Evolutionary conservation across 805 yeast species (phyloP), one percentile per base, ranked within the genome.

Genomic region (Nakazawaea wyomingensis): DNA sequence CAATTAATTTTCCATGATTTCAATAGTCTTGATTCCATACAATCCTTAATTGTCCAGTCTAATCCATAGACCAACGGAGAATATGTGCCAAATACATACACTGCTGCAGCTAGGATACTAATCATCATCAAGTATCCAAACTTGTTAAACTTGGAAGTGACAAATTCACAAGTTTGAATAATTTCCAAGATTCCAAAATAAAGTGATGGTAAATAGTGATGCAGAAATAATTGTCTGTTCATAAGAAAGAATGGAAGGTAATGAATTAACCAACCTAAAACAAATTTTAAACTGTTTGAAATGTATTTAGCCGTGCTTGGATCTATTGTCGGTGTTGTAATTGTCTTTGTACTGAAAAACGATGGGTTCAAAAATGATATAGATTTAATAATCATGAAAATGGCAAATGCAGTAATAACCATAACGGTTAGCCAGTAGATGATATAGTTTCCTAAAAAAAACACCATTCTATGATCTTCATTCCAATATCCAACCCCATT

Each of bases 211-310:
- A 93, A 66, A 62, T 91, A 91, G 64, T 90, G 98, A 63, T 90
- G 98, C 59, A 90, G 69, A 69, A 91, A 90, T 64, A 90, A 65
- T 66, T 90, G 97, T 66, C 98, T 80, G 19, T 81, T 89, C 98
- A 90, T 90, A 46, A 90, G 67, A 64, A 76, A 82, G 41, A 86
- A 85, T 51, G 95, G 95, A 43, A 71, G 58, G 57, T 76, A 82
- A 61, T 87, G 95, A 30, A 82, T 28, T 40, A 58, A 5, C 40
- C 41, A 42, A n/a, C 41, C 45, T n/a, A 44, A 34, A 6, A 26
- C 17, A 19, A 26, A 35, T 24, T 34, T 29, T 11, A 19, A 22
- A 14, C 13, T n/a, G 13, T 38, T 22, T 14, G 21, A 10, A 5
- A 32, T 28, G 24, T 20, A 43, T 20, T 20, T 21, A 16, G 30